Evolutionary conservation across 352 stramenopile genomes (phyloP), one percentile per base, ranked within the genome.

Genomic region (Aphanomyces invadans): DNA sequence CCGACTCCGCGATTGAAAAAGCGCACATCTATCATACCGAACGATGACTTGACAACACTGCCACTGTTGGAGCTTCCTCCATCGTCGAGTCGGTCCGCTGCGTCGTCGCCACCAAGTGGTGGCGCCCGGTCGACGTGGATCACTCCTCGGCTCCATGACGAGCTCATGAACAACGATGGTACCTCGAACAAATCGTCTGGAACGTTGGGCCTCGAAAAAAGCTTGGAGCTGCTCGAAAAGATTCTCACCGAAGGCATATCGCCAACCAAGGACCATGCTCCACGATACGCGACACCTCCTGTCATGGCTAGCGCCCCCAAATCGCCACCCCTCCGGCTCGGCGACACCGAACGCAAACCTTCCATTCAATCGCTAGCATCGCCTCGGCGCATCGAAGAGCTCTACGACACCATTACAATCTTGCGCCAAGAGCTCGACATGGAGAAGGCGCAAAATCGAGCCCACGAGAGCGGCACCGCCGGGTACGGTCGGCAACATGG

Each of bases 351-450:
- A 7, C 49, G 49, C 17, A 57, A 57, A n/a, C 12, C 23, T 4
- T 42, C 60, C 23, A 45, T 44, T 10, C 11, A 38, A 11, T 23
- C 38, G 3, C 3, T 67, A n/a, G n/a, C 46, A 12, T 25, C 28
- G 21, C 60, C 60, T 7, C 60, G 57, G 36, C 60, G 60, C 15
- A 38, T 57, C 29, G 60, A 67, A 67, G 60, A 67, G 19, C n/a
- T 67, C 11, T 67, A 67, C 49, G 60, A 67, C 21, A 67, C 60
- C 9, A 67, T 67, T 28, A 38, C 29, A 17, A 67, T 67, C 23
- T 44, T 67, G 11, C 48, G 48, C 10, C 42, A 67, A 17, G 60
- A 67, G 17, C 33, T 67, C 17, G 42, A 39, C 11, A 57, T 57
- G 19, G 60, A 67, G n/a, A 42, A 44, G n/a, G n/a, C 39, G 10